phyloP scores from a whole-genome alignment of 306 rosid genomes.

The Castanea mollissima region DNA sequence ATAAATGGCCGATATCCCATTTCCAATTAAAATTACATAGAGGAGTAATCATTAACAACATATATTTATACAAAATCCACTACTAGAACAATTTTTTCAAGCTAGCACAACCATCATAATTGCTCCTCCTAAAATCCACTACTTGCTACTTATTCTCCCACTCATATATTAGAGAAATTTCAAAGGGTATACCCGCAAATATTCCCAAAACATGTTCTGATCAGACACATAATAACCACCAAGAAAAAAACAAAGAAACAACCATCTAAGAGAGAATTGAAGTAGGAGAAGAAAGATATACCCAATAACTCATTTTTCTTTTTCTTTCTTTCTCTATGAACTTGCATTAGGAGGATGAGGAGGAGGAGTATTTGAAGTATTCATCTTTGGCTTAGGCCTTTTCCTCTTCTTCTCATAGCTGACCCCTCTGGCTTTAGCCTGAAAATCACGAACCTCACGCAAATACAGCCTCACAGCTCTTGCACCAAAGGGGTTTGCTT shows the following conservation, averaged over 20 bases:
- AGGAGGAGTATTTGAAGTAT: background rate
- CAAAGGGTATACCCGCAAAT: slow-evolving; percentile 17
- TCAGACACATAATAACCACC: slow-evolving; percentile 1
- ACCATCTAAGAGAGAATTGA: background rate
- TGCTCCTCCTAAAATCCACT: background rate
- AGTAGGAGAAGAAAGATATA: slow-evolving; percentile 7
- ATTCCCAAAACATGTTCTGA: slow-evolving; percentile 17
- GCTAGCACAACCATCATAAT: background rate
- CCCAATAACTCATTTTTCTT: background rate
- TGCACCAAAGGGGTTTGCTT: slow-evolving; percentile 72
- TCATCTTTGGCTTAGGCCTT: slow-evolving; percentile 57
- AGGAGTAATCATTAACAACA: background rate
- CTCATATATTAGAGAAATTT: slow-evolving; percentile 6
- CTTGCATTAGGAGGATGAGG: background rate
- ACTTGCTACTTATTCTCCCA: slow-evolving; percentile 7
- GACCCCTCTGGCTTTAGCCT: slow-evolving; percentile 84
- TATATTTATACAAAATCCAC: background rate
- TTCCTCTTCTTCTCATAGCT: slow-evolving; percentile 93
- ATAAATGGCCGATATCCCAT: background rate
- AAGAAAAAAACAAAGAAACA: slow-evolving; percentile 16
- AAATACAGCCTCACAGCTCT: slow-evolving; percentile 65
- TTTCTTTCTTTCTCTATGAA: background rate
- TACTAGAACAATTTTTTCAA: background rate
- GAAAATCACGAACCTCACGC: slow-evolving; percentile 91
- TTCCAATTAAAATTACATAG: background rate